Conservation (phyloP, 495 filamentous ascomycete genomes). For the Xylaria venustula region DNA sequence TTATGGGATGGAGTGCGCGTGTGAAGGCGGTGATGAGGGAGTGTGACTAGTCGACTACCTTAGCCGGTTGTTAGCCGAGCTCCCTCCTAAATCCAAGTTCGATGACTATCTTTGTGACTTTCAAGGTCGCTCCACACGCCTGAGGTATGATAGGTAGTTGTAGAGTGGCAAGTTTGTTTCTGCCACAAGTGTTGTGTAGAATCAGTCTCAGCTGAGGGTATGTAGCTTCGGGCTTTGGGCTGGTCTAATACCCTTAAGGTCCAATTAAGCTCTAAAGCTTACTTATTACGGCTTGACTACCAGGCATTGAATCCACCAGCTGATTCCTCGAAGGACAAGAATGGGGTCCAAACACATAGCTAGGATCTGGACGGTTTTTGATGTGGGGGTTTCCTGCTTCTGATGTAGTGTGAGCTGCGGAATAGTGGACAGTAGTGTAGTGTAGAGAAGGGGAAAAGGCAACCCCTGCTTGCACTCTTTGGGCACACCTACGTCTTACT, state of each 20-base stretch:
- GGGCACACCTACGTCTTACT: background rate
- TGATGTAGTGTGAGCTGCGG: background rate
- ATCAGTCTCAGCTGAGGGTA: conserved; percentile 3
- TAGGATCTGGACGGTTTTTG: conserved; percentile 4
- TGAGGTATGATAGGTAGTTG: background rate
- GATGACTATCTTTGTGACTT: background rate
- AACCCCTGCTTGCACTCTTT: background rate
- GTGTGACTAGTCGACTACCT: background rate
- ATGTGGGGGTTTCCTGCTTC: conserved; percentile 6
- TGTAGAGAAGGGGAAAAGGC: background rate
- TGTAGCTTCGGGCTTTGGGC: conserved; percentile 4
- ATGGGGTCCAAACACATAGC: conserved; percentile 7
- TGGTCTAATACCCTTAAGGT: background rate
- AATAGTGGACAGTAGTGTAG: background rate
- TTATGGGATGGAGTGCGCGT: background rate
- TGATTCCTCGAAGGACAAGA: conserved; percentile 3
- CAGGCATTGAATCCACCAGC: background rate
- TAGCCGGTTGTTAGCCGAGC: conserved; percentile 4
- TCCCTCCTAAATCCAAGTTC: background rate
- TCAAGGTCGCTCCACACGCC: conserved; percentile 6
- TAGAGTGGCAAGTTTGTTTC: conserved; percentile 1
- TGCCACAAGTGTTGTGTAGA: conserved; percentile 1
- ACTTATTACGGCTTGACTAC: background rate
- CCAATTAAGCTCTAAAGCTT: conserved; percentile 12
- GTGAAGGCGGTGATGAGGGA: background rate